Percentiles rank a stretch among this genome's conserved stretches.
These are phyloP conservation scores for Ambrosia trifida DNA, from an alignment of 129 eudicot genomes.

Conservation along the genomic window DNA sequence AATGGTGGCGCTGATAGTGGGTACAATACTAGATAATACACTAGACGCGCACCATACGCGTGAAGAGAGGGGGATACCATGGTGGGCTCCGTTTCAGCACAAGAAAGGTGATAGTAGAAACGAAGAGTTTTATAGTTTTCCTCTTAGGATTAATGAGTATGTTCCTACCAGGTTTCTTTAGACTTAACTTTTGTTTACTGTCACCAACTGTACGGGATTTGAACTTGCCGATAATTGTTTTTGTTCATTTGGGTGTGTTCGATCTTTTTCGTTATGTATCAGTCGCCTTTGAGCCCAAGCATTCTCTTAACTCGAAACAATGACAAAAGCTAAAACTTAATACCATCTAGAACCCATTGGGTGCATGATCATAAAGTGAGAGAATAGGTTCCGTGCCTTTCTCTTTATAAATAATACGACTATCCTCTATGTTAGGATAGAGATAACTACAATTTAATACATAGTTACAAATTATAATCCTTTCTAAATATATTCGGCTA, in stretches of 20 bases:
- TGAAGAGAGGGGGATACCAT: conserved; percentile 77
- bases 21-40: conserved; percentile 65
- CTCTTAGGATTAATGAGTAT: conserved; percentile 59
- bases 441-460: too few relatives aligned
- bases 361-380: too few relatives aligned
- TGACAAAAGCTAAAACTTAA: neutral
- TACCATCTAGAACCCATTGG: neutral
- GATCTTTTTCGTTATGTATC: conserved; percentile 1
- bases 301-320: neutral
- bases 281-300: neutral
- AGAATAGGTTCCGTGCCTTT: too few relatives aligned
- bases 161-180: conserved; percentile 69
- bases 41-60: conserved; percentile 52
- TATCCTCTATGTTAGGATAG: too few relatives aligned
- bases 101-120: conserved; percentile 87
- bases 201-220: conserved; percentile 1
- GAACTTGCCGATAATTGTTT: neutral
- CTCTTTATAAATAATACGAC: too few relatives aligned
- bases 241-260: conserved; percentile 14
- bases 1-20: conserved; percentile 74
- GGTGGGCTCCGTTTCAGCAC: conserved; percentile 82
- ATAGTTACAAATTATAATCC: too few relatives aligned
- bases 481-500: too few relatives aligned
- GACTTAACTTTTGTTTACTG: conserved; percentile 16
- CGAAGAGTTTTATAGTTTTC: conserved; percentile 85